Conservation (phyloP, 2,329 filamentous ascomycete species). For the Xylariaceae sp. region DNA sequence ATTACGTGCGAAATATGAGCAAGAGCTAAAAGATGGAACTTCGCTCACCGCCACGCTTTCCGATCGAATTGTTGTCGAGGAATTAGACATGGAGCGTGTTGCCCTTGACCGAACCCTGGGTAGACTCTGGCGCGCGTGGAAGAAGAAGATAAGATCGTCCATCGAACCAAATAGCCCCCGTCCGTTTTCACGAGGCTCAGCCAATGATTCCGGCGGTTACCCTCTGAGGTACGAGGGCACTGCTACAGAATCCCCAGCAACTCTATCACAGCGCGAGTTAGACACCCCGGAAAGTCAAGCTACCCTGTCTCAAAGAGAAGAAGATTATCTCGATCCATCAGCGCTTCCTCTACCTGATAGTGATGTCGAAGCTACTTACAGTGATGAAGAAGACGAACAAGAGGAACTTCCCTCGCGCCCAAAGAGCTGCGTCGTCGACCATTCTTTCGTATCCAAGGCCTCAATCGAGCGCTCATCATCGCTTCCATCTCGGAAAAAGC, state of each 20-base stretch:
- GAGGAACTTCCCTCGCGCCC: slow-evolving; percentile 38
- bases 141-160: slow-evolving; percentile 69
- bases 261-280: slow-evolving; percentile 28
- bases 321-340: slow-evolving; percentile 41
- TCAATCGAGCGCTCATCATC: slow-evolving; percentile 30
- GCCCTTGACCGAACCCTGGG: slow-evolving; percentile 85
- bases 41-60: slow-evolving; percentile 44
- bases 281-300: slow-evolving; percentile 25
- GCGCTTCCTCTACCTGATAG: slow-evolving; percentile 63
- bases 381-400: slow-evolving; percentile 54
- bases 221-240: slow-evolving; percentile 37
- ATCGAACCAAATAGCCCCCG: slow-evolving; percentile 42
- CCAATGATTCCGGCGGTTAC: slow-evolving; percentile 29
- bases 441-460: slow-evolving; percentile 32
- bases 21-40: slow-evolving; percentile 50
- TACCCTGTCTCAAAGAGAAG: slow-evolving; percentile 4
- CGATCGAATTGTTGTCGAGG: slow-evolving; percentile 75
- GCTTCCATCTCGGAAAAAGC: slow-evolving; percentile 24
- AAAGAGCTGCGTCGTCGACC: slow-evolving; percentile 40
- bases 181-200: slow-evolving; percentile 45
- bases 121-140: slow-evolving; percentile 90
- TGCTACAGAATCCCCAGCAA: slow-evolving; percentile 36
- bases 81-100: slow-evolving; percentile 87
- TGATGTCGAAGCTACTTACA: slow-evolving; percentile 59
- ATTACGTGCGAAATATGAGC: slow-evolving; percentile 53